These are phyloP conservation scores for Vitis vinifera DNA, from an alignment of 164 flowering plant species.

Conservation along the genomic window DNA sequence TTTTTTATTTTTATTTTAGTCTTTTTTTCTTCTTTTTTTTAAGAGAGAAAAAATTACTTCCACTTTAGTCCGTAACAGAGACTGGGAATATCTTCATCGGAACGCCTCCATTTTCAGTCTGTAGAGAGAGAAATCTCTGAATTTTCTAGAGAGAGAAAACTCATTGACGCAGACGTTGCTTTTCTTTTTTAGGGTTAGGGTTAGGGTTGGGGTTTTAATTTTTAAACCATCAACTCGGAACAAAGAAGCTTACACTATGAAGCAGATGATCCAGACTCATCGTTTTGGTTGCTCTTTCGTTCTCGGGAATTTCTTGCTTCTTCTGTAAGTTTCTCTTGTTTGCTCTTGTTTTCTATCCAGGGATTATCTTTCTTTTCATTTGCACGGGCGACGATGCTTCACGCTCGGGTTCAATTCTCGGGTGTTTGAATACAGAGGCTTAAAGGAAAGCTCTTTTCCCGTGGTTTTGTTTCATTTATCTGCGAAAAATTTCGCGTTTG, in stretches of 20 bases:
- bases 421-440: no score
- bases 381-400: not conserved
- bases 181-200: not conserved
- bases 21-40: not conserved
- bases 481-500: not conserved
- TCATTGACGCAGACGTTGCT: not conserved
- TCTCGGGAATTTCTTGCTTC: slow-evolving; percentile 8
- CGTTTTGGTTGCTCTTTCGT: not conserved
- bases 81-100: slow-evolving; percentile 16
- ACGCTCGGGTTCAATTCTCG: not conserved
- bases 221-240: no score
- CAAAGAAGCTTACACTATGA: no score
- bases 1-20: not conserved
- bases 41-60: no score
- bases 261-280: no score
- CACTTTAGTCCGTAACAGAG: slow-evolving; percentile 14
- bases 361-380: not conserved
- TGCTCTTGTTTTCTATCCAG: slow-evolving; percentile 1
- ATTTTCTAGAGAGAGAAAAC: not conserved
- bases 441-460: no score
- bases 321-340: slow-evolving; percentile 17
- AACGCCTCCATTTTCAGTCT: slow-evolving; percentile 3
- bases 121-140: slow-evolving; percentile 7
- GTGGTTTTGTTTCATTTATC: no score
- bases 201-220: no score